Conservation (phyloP, 495 filamentous ascomycete genomes). For the Penicillium canescens region DNA sequence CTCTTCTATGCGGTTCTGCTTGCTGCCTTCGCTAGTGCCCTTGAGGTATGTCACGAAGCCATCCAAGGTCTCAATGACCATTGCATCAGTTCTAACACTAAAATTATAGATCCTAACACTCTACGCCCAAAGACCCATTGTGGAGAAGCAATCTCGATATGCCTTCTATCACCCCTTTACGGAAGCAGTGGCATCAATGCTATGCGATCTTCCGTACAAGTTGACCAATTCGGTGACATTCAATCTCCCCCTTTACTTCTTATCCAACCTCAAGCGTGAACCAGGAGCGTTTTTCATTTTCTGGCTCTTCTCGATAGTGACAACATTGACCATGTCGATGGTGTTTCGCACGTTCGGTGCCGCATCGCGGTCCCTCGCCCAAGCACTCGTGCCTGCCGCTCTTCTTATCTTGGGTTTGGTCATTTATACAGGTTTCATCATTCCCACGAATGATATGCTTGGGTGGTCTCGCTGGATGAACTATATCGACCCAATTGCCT, state of each 20-base stretch:
- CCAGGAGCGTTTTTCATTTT: conserved; percentile 60
- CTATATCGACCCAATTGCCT: conserved; percentile 51
- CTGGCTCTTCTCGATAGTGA: conserved; percentile 55
- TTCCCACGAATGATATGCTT: conserved; percentile 50
- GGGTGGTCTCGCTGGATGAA: conserved; percentile 58
- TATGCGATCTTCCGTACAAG: conserved; percentile 63
- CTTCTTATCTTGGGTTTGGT: conserved; percentile 51
- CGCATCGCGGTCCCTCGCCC: conserved; percentile 47
- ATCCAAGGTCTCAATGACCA: too few relatives aligned
- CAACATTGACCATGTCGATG: conserved; percentile 62
- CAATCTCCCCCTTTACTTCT: conserved; percentile 62
- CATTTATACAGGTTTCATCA: conserved; percentile 54
- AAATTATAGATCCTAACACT: conserved; percentile 55
- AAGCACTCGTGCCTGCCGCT: conserved; percentile 52
- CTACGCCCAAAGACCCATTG: conserved; percentile 64
- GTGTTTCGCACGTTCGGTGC: conserved; percentile 54
- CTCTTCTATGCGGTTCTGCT: conserved; percentile 92
- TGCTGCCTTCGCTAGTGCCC: conserved; percentile 81
- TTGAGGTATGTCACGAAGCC: conserved; percentile 56
- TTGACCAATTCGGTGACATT: conserved; percentile 51
- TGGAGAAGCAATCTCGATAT: conserved; percentile 67
- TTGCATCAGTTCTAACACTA: neutral
- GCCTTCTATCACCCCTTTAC: conserved; percentile 68
- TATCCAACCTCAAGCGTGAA: conserved; percentile 52
- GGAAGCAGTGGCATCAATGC: conserved; percentile 61